These are phyloP conservation scores for Penicillium sp. DNA, from an alignment of 2,329 filamentous ascomycete species.

Conservation along the genomic window DNA sequence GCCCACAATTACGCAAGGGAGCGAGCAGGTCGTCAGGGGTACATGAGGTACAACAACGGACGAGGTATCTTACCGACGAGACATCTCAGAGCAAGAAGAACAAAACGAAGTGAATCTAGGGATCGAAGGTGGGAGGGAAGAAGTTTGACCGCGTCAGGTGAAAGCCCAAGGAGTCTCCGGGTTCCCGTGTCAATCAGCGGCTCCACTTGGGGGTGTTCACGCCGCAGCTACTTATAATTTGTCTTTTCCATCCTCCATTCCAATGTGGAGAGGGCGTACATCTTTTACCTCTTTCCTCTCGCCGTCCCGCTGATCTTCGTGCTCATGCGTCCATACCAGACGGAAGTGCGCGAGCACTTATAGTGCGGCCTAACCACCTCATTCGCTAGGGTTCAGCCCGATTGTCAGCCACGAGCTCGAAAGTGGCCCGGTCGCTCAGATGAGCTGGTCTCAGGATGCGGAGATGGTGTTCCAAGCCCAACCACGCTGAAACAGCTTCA, in stretches of 20 bases:
- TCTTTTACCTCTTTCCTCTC: constrained; percentile 1
- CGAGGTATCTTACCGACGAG: not conserved
- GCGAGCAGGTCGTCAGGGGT: not conserved
- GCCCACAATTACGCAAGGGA: not conserved
- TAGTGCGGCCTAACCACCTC: not conserved
- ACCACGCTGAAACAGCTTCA: not conserved
- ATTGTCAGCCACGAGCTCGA: not conserved
- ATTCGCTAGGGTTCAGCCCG: not conserved
- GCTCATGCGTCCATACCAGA: not conserved
- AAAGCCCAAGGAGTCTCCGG: not conserved
- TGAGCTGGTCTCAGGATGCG: not conserved
- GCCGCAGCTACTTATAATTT: not conserved
- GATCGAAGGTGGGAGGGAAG: not conserved
- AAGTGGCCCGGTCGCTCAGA: not conserved
- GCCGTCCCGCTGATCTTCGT: constrained; percentile 10
- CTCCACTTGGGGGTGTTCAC: not conserved
- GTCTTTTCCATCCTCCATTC: not conserved
- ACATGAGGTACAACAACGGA: not conserved
- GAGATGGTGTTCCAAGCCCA: not conserved
- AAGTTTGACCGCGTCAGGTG: constrained; percentile 10
- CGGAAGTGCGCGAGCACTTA: not conserved
- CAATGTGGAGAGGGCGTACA: not conserved
- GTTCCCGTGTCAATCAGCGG: not conserved
- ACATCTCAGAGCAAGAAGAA: not conserved
- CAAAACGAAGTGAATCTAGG: not conserved